Percentiles rank a stretch among this genome's conserved stretches.
Conservation (phyloP, 306 rosid species). For the Gastrolobium bilobum region DNA sequence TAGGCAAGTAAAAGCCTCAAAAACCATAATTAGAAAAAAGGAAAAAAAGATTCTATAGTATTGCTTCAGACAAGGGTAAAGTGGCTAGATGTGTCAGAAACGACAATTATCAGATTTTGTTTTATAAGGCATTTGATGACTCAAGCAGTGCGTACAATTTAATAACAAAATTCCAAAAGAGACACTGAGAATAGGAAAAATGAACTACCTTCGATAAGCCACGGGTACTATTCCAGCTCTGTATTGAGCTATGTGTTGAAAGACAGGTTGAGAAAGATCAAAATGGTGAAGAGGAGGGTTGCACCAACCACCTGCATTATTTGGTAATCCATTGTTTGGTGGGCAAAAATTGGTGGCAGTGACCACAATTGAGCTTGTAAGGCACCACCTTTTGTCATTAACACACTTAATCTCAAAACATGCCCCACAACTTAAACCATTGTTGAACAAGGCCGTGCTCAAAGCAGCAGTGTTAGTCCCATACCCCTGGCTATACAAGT, state of each 20-base stretch:
- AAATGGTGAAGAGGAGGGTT: slow-evolving; percentile 87
- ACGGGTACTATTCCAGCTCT: slow-evolving; percentile 83
- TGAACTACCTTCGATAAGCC: slow-evolving; percentile 64
- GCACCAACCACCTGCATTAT: slow-evolving; percentile 88
- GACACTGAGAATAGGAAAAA: background rate
- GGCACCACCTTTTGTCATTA: slow-evolving; percentile 73
- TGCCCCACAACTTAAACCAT: slow-evolving; percentile 80
- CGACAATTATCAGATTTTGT: slow-evolving; percentile 24
- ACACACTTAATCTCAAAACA: slow-evolving; percentile 78
- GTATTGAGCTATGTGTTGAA: slow-evolving; percentile 71
- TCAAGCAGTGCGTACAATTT: background rate
- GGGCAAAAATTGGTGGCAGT: slow-evolving; percentile 91
- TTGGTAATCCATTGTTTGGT: slow-evolving; percentile 75
- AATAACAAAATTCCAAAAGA: background rate
- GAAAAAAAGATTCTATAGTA: background rate
- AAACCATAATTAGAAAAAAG: background rate
- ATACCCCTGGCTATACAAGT: slow-evolving; percentile 78
- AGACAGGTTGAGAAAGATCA: slow-evolving; percentile 81
- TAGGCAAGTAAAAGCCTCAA: background rate
- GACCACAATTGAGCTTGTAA: slow-evolving; percentile 61
- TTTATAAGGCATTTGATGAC: slow-evolving; percentile 29
- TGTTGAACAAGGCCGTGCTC: slow-evolving; percentile 82
- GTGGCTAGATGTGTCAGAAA: background rate
- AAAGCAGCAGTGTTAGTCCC: slow-evolving; percentile 83
- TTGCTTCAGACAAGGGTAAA: background rate